Base-by-base conservation (phyloP, 2,329 filamentous ascomycete species). In the Fusarium duplospermum region DNA sequence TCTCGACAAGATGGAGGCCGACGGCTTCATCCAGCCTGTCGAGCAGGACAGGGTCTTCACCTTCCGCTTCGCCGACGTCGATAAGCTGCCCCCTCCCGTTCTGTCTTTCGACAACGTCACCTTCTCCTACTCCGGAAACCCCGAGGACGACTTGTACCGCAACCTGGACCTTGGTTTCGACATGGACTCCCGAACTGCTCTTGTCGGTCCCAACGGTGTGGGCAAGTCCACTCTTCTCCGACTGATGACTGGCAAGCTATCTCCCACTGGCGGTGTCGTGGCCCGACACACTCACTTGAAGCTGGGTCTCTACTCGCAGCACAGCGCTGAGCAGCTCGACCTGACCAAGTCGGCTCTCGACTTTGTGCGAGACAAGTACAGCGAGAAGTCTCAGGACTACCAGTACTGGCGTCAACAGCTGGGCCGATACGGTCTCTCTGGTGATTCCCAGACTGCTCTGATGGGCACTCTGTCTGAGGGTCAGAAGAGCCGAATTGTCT, bases 1-100 rank as follows among this genome's bases (percentile, higher is more conserved):
- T 85, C 90, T 98, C 77, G 96, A 99, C 90, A 99, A 99, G 92
- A 99, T 99, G 96, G 96, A 98, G 89, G 96, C 97, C 79, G 96
- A 99, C 81, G 96, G 96, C 77, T 96, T 98, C 85, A 98, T 99
- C 82, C 93, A 99, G 86, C 94, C 94, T 66, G 95, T 99, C 72
- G 85, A 89, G 65, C 86, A 90, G 74, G 96, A 99, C 86, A 90
- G 91, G 72, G 93, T 98, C 81, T 99, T 99, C 87, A 96, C 93
- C 67, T 99, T 99, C 93, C 93, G 96, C 81, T 99, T 99, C 84
- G 96, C 96, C 77, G 95, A 98, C 81, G 96, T 98, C 63, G 96
- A 99, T 83, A 99, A 99, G 90, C 92, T 99, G n/a, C 96, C 96
- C 14, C 97, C 96, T 62, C 96, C 96, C 42, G 96, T 99, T 54